Conservation (phyloP, 306 rosid species). For the Begonia loranthoides region DNA sequence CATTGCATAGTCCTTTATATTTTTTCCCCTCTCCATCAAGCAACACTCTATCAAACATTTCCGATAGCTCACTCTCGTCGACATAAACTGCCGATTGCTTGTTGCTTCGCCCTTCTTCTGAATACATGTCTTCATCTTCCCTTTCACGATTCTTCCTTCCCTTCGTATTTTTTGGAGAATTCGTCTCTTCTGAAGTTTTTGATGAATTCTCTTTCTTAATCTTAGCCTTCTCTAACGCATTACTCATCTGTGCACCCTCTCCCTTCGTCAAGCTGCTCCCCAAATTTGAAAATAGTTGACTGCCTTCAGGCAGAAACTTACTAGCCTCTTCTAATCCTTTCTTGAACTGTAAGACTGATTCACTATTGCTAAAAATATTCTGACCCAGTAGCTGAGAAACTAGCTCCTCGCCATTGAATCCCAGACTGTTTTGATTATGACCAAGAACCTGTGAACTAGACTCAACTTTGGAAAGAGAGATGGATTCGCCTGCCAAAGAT, state of each 20-base stretch:
- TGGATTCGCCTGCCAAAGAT: constrained; percentile 15
- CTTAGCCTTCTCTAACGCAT: constrained; percentile 17
- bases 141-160: constrained; percentile 38
- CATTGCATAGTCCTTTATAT: constrained; percentile 5
- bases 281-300: constrained; percentile 31
- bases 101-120: constrained; percentile 34
- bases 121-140: constrained; percentile 13
- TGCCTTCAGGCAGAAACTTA: constrained; percentile 55
- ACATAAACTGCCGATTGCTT: constrained; percentile 30
- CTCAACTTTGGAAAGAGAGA: constrained; percentile 11
- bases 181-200: background rate
- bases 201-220: constrained; percentile 6
- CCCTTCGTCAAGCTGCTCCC: constrained; percentile 15
- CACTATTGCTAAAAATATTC: constrained; percentile 49
- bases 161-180: constrained; percentile 17
- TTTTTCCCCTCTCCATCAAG: constrained; percentile 13
- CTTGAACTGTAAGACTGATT: constrained; percentile 51
- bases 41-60: constrained; percentile 35
- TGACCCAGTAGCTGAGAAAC: constrained; percentile 37
- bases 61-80: constrained; percentile 38
- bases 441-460: background rate
- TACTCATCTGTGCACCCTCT: constrained; percentile 4
- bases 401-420: constrained; percentile 19
- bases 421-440: constrained; percentile 16
- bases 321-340: constrained; percentile 79